Percentiles rank a stretch among this genome's conserved stretches.
Conservation (phyloP, 176 grass and related monocot species). For the Rhipidocladum racemiflorum region DNA sequence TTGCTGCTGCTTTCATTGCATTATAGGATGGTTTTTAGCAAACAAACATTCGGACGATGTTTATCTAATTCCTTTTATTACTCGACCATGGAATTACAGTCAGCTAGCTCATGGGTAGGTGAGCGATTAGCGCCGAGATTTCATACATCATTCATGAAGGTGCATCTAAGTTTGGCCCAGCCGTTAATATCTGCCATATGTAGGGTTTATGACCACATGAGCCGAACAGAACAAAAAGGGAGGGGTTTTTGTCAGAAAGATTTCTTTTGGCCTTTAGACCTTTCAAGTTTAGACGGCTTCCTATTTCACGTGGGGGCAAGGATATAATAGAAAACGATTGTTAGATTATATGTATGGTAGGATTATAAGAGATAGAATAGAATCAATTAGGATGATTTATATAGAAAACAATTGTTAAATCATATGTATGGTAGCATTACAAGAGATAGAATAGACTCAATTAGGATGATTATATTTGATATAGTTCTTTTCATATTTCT, state of each 20-base stretch:
- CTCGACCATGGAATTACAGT: neutral
- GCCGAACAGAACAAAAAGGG: constrained; percentile 30
- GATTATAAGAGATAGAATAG: too few species aligned
- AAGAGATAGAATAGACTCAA: too few species aligned
- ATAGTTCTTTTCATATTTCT: too few species aligned
- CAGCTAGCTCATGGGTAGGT: neutral
- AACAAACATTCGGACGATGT: too few species aligned
- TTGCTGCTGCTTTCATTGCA: neutral
- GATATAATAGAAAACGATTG: neutral
- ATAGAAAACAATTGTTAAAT: too few species aligned
- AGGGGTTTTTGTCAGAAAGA: neutral
- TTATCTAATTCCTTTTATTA: too few species aligned
- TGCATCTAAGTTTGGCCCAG: neutral
- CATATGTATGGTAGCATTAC: too few species aligned
- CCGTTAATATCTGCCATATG: neutral
- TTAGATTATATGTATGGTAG: too few species aligned
- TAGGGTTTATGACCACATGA: neutral
- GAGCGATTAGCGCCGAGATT: constrained; percentile 24
- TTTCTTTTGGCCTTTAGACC: constrained; percentile 18
- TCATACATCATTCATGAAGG: neutral
- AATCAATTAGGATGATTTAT: too few species aligned
- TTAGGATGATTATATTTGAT: too few species aligned
- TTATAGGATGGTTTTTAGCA: too few species aligned
- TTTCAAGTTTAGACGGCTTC: constrained; percentile 12
- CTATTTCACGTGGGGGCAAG: constrained; percentile 25